Evolutionary conservation across 306 rosid genomes (phyloP).

Genomic region (Carpinus fangiana): DNA sequence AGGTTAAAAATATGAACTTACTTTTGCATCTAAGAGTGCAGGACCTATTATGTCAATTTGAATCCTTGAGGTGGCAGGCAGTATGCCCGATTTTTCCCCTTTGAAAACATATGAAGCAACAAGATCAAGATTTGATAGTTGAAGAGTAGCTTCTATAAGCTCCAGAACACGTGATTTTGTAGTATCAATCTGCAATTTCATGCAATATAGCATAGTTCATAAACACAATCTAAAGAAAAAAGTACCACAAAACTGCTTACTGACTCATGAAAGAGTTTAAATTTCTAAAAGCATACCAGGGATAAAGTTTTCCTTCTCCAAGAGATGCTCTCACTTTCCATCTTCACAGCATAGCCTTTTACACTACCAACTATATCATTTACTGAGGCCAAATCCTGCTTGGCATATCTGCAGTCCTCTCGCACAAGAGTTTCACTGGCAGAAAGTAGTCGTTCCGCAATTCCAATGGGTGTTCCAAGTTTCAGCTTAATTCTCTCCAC

Average conservation of each 20-base stretch:
- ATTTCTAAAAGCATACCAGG: slow-evolving; percentile 48
- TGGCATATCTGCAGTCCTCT: slow-evolving; percentile 71
- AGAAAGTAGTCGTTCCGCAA: slow-evolving; percentile 80
- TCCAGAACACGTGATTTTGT: slow-evolving; percentile 69
- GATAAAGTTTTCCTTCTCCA: slow-evolving; percentile 78
- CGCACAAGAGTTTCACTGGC: slow-evolving; percentile 66
- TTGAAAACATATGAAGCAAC: slow-evolving; percentile 73
- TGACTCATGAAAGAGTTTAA: slow-evolving; percentile 2
- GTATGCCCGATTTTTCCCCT: slow-evolving; percentile 52
- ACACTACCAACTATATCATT: slow-evolving; percentile 53
- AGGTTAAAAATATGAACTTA: slow-evolving; percentile 36
- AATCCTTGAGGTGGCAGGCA: slow-evolving; percentile 72
- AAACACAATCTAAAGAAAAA: slow-evolving; percentile 3
- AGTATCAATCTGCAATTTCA: slow-evolving; percentile 69
- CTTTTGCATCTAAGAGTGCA: slow-evolving; percentile 64
- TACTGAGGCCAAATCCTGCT: slow-evolving; percentile 71
- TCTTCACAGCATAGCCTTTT: slow-evolving; percentile 57
- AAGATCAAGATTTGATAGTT: slow-evolving; percentile 76
- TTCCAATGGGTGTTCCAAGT: slow-evolving; percentile 83
- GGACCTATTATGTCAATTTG: slow-evolving; percentile 79
- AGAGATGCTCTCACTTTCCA: slow-evolving; percentile 74
- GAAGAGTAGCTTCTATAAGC: slow-evolving; percentile 71
- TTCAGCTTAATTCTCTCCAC: slow-evolving; percentile 93
- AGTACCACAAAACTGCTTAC: slow-evolving; percentile 15
- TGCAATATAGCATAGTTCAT: slow-evolving; percentile 17